Evolutionary conservation across 2,329 filamentous ascomycete species (phyloP).

Genomic region (Sarocladiaceae sp.): DNA sequence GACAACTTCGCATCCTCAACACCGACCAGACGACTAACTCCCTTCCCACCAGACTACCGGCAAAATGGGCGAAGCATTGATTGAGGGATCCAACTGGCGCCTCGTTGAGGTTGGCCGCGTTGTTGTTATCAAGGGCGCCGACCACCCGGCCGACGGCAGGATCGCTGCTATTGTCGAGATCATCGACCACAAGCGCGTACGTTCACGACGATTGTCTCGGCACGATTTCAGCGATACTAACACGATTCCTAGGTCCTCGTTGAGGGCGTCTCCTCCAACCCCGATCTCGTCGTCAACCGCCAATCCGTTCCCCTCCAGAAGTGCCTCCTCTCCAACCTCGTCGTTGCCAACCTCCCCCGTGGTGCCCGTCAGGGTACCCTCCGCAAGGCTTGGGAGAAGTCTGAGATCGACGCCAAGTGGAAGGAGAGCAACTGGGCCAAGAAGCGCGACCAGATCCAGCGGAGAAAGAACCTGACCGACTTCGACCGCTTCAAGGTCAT

Average conservation of each 20-base stretch:
- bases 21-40: conserved; percentile 27
- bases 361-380: conserved; percentile 76
- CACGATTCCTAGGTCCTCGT: conserved; percentile 69
- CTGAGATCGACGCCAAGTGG: conserved; percentile 90
- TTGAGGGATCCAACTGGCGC: conserved; percentile 83
- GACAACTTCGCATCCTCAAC: conserved; percentile 16
- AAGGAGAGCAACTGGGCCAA: conserved; percentile 87
- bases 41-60: conserved; percentile 44
- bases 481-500: conserved; percentile 99
- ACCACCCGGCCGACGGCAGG: conserved; percentile 74
- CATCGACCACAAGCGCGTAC: conserved; percentile 99
- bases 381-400: conserved; percentile 84
- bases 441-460: conserved; percentile 78
- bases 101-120: conserved; percentile 98
- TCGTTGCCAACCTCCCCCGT: conserved; percentile 79
- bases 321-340: conserved; percentile 82
- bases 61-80: conserved; percentile 78
- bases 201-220: conserved; percentile 35
- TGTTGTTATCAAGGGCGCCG: conserved; percentile 75
- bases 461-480: conserved; percentile 88
- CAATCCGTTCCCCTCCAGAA: conserved; percentile 77
- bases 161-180: conserved; percentile 97
- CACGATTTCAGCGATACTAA: conserved; percentile 1
- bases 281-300: conserved; percentile 75
- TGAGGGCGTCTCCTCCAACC: conserved; percentile 83